Evolutionary conservation across 2,329 filamentous ascomycete genomes (phyloP).

Genomic region (Pseudogymnoascus sp.): DNA sequence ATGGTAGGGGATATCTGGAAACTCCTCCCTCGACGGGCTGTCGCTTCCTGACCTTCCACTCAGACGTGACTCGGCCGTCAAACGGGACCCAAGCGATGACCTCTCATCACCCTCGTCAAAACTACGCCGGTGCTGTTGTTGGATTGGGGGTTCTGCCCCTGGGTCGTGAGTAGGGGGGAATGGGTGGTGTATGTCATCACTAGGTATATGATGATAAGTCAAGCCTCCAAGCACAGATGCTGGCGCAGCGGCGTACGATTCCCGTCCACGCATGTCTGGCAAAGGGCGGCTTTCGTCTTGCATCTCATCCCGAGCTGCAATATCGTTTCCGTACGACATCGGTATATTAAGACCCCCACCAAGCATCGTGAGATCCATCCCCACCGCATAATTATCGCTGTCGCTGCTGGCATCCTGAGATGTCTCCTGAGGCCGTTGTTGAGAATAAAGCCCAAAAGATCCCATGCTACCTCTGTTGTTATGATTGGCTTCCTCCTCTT

Average conservation of each 20-base stretch:
- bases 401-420: conserved; percentile 48
- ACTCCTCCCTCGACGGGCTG: conserved; percentile 61
- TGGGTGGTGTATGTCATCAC: conserved; percentile 46
- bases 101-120: conserved; percentile 90
- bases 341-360: conserved; percentile 61
- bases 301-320: conserved; percentile 28
- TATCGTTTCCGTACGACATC: conserved; percentile 49
- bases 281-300: conserved; percentile 40
- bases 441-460: conserved; percentile 41
- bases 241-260: conserved; percentile 21
- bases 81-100: conserved; percentile 46
- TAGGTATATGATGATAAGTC: conserved; percentile 32
- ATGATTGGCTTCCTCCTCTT: conserved; percentile 68
- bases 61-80: conserved; percentile 36
- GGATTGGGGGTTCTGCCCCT: conserved; percentile 69
- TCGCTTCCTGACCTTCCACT: conserved; percentile 44
- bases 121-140: conserved; percentile 66
- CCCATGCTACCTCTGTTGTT: conserved; percentile 53
- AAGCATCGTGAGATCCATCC: conserved; percentile 65
- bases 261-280: conserved; percentile 30
- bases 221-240: conserved; percentile 25
- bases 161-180: conserved; percentile 36
- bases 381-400: conserved; percentile 51
- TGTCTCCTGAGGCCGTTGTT: conserved; percentile 33
- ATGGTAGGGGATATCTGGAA: conserved; percentile 89